Base-by-base conservation (phyloP, 495 filamentous ascomycete species). In the Pseudotulostoma volvatum region DNA sequence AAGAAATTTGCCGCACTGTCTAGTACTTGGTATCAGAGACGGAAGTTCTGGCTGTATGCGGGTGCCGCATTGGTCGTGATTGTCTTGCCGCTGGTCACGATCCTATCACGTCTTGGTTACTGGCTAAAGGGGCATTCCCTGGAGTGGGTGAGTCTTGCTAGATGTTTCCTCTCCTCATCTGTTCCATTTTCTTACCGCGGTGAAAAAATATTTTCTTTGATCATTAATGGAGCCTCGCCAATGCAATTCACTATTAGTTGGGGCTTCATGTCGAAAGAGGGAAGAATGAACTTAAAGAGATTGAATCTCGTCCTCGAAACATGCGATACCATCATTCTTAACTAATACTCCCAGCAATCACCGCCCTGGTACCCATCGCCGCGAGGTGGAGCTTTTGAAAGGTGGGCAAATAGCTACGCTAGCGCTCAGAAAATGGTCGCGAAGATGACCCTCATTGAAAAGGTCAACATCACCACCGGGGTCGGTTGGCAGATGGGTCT, bases 401-500 rank as follows among this genome's bases (percentile, higher is more conserved):
- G 50, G 21, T 97, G 90, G 90, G 68, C 71, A 14, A 73, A 77
- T 31, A 81, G 77, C 44, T 97, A 94, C 53, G 54, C 59, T 18
- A 93, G 92, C 53, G 90, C 90, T 0, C 73, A 77, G 32, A 67
- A 64, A 40, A 54, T 97, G 61, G 90, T 95, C 0, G 53, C 61
- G 37, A 67, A 70, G 52, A 93, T 97, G 88, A 84, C 73, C 7
- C 57, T 97, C 28, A 63, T 79, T 18, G 88, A 94, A 52, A 97
- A 95, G 55, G 81, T 97, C 39, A 95, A 95, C 55, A 67, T 95
- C 45, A 95, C 90, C 0, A 93, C 87, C 0, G 88, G 88, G 0
- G 86, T 76, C 0, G 88, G 90, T 5, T 95, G 87, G 88, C 63
- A 70, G 53, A 88, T 88, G 79, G 84, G 79, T 0, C 65, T 85